Evolutionary conservation across 139 green algal species (phyloP).

Genomic region (Yamagishiella unicocca): DNA sequence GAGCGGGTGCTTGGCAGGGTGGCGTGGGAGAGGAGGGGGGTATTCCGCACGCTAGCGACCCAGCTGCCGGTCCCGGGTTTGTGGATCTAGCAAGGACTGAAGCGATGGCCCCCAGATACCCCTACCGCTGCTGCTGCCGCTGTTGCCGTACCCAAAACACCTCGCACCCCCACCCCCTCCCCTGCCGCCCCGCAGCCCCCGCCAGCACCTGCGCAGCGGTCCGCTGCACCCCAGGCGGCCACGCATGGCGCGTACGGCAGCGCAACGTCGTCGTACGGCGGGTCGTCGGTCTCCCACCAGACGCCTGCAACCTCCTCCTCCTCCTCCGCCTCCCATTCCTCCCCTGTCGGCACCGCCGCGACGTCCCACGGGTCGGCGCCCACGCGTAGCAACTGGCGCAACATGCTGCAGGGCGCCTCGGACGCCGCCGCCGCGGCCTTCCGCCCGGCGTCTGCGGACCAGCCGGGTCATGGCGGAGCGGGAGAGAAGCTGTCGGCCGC

Average conservation of each 20-base stretch:
- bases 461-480: no score
- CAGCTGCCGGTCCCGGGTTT: no score
- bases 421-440: background rate
- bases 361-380: background rate
- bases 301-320: background rate
- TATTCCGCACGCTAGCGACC: no score
- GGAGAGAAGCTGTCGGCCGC: background rate
- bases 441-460: background rate
- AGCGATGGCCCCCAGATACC: no score
- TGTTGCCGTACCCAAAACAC: background rate
- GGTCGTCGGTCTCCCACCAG: background rate
- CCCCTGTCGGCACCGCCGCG: background rate
- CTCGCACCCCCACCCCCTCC: background rate
- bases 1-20: background rate
- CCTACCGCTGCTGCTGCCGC: no score
- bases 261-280: background rate
- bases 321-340: background rate
- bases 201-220: background rate
- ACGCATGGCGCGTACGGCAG: background rate
- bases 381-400: conserved; percentile 4
- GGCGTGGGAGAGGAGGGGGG: no score
- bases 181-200: background rate
- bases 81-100: no score
- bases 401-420: background rate
- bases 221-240: background rate